Evolutionary conservation across 306 rosid species (phyloP).

Genomic region (Oemleria cerasiformis): DNA sequence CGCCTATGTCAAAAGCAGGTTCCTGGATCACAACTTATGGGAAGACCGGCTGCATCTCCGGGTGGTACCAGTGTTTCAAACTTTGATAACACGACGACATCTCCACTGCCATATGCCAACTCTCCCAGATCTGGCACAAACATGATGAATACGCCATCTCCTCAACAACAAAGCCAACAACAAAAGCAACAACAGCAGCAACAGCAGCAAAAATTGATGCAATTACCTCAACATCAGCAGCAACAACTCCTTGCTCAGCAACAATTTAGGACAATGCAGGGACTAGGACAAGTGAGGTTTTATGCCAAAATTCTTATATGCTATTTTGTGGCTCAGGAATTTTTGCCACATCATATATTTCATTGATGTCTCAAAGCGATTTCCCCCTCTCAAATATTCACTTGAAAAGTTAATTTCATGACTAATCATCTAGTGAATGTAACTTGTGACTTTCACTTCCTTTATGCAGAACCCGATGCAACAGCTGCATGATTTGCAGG

Average conservation of each 20-base stretch:
- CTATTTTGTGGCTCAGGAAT: background rate
- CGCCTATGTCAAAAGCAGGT: slow-evolving; percentile 37
- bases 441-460: slow-evolving; percentile 6
- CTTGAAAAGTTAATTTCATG: slow-evolving; percentile 2
- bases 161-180: slow-evolving; percentile 82
- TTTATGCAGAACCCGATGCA: slow-evolving; percentile 33
- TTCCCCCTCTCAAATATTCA: background rate
- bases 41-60: slow-evolving; percentile 94
- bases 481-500: slow-evolving; percentile 47
- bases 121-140: slow-evolving; percentile 82
- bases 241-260: slow-evolving; percentile 77
- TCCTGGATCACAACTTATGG: slow-evolving; percentile 83
- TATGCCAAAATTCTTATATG: background rate
- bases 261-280: slow-evolving; percentile 82
- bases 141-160: slow-evolving; percentile 88
- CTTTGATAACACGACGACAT: slow-evolving; percentile 73
- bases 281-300: slow-evolving; percentile 68
- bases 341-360: background rate
- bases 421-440: background rate
- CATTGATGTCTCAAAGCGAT: background rate
- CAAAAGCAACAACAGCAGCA: slow-evolving; percentile 50
- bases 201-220: slow-evolving; percentile 68
- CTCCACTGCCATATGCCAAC: slow-evolving; percentile 91
- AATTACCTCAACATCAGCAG: slow-evolving; percentile 76
- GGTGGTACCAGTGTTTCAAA: slow-evolving; percentile 60